phyloP scores from a whole-genome alignment of 2,329 filamentous ascomycete species.

The Beauveria bassiana region DNA sequence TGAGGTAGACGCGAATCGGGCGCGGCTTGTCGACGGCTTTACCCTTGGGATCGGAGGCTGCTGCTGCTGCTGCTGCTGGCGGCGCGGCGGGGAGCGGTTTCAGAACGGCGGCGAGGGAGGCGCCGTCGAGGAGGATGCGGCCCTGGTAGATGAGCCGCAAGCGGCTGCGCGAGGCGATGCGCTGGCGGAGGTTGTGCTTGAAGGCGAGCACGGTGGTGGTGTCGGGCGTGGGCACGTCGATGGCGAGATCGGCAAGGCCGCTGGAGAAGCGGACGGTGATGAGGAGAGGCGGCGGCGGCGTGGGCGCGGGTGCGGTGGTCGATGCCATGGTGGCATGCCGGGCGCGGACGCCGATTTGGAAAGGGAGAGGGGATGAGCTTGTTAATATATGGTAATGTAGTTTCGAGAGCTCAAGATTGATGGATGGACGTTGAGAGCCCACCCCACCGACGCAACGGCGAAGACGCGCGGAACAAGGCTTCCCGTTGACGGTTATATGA shows the following conservation, averaged over 20 bases:
- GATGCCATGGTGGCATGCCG: constrained; percentile 22
- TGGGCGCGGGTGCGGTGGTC: constrained; percentile 6
- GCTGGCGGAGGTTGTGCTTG: constrained; percentile 71
- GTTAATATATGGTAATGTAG: background rate
- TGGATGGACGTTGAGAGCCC: background rate
- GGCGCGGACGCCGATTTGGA: background rate
- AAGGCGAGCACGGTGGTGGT: constrained; percentile 68
- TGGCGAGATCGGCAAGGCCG: constrained; percentile 71
- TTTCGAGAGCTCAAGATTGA: background rate
- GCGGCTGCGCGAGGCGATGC: constrained; percentile 61
- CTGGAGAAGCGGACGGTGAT: constrained; percentile 88
- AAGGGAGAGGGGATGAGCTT: background rate
- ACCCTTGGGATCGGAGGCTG: constrained; percentile 35
- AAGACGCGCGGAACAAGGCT: background rate
- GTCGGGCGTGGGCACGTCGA: constrained; percentile 63
- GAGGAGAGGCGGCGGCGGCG: constrained; percentile 46
- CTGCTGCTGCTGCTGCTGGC: constrained; percentile 14
- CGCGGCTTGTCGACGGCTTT: constrained; percentile 51
- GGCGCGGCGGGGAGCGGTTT: constrained; percentile 53
- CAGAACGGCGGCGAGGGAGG: constrained; percentile 61
- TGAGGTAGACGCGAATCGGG: constrained; percentile 66
- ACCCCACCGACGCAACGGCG: background rate
- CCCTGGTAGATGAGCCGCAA: constrained; percentile 87
- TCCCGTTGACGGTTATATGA: background rate
- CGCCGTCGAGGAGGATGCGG: constrained; percentile 70